phyloP scores from a whole-genome alignment of 805 yeast genomes.

The Saccharomycopsis sp. region DNA sequence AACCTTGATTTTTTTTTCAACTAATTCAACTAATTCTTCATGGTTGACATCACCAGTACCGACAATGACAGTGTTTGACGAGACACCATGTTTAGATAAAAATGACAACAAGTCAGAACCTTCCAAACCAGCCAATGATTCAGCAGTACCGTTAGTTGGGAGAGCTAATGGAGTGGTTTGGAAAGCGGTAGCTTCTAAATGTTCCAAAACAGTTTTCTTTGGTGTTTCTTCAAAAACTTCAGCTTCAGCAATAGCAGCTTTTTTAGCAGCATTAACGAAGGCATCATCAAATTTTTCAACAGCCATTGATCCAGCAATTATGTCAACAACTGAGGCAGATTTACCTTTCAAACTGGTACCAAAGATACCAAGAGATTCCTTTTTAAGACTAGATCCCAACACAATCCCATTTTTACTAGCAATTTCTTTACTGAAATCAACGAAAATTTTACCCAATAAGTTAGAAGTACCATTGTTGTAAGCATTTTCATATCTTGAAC shows the following conservation, averaged over 20 bases:
- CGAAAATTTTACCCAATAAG: constrained; percentile 47
- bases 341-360: constrained; percentile 49
- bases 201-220: constrained; percentile 55
- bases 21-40: constrained; percentile 60
- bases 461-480: constrained; percentile 79
- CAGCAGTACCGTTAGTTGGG: constrained; percentile 71
- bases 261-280: constrained; percentile 42
- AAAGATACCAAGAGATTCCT: constrained; percentile 58
- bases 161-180: constrained; percentile 77
- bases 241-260: constrained; percentile 39
- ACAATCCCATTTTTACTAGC: constrained; percentile 48
- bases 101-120: constrained; percentile 51
- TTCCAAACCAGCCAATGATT: constrained; percentile 52
- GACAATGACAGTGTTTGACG: constrained; percentile 62
- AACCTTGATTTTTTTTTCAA: constrained; percentile 41
- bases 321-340: constrained; percentile 43
- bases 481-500: constrained; percentile 72
- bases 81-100: constrained; percentile 48
- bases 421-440: constrained; percentile 28
- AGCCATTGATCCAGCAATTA: constrained; percentile 39
- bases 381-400: constrained; percentile 45
- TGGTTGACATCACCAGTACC: constrained; percentile 65
- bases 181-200: constrained; percentile 77
- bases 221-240: constrained; percentile 48
- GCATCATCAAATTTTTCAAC: constrained; percentile 34